Evolutionary conservation across 1,284 basidiomycete genomes (phyloP), one percentile per base, ranked within the genome.

Genomic region (Ustilago trichophora): DNA sequence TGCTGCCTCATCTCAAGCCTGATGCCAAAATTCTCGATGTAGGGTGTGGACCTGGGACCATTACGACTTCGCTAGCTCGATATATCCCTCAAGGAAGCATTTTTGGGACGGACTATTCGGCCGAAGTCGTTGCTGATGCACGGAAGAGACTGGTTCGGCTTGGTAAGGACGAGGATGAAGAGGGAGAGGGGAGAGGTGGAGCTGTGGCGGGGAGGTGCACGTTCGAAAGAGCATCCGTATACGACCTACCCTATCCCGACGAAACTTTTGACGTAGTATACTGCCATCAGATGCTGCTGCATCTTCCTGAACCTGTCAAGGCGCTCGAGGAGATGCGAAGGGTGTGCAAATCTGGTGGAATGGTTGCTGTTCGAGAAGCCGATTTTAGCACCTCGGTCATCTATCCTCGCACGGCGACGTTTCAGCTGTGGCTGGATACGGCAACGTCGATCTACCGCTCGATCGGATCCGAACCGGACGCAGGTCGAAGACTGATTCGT

Each of bases 1-100:
- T 68, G 6, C 29, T 68, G 12, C 46, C 58, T 12, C 54, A 62
- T 18, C 37, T 68, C 21, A 41, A 46, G 24, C n/a, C 36, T 4
- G 43, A 55, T 25, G 50, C 37, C 19, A 35, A 44, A 16, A 45
- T 68, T 3, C 43, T 68, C 16, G 65, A 68, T 19, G 40, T 68
- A 6, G 65, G 65, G 6, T 68, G 65, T 22, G 65, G 65, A 11
- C 65, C 65, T 9, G 65, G 65, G 3, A 68, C 54, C 11, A 63
- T 68, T 44, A 63, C 65, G 7, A 55, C 47, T 0, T 68, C 65
- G 35, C 34, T 68, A 1, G 50, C 55, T 7, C 25, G 22, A 3
- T 55, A 68, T 40, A 24, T 63, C 4, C 54, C 58, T 1, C 10
- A 51, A 3, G 65, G 65, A 4, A 47, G 51, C 37, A 53, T 68